These are phyloP conservation scores for Carex parvula DNA, from an alignment of 176 grass and related monocot genomes.

Conservation along the genomic window DNA sequence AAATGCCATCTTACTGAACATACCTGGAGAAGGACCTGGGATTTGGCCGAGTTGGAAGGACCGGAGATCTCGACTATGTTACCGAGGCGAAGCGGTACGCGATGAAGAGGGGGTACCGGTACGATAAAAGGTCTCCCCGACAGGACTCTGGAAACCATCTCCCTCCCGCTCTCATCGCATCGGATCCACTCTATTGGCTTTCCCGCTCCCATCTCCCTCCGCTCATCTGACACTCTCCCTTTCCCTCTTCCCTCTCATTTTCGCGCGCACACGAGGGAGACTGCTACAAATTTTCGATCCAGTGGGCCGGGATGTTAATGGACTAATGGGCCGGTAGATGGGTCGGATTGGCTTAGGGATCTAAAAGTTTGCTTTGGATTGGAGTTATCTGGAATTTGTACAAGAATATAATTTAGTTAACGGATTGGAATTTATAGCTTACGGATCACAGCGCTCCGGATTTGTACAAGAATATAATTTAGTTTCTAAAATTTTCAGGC, in stretches of 20 bases:
- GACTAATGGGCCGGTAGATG: not conserved
- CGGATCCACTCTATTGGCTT: constrained; percentile 50
- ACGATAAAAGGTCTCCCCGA: constrained; percentile 52
- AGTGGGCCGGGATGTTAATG: not conserved
- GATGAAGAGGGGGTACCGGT: constrained; percentile 74
- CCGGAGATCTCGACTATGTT: constrained; percentile 90
- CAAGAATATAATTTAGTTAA: no score
- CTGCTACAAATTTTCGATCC: not conserved
- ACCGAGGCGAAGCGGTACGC: constrained; percentile 69
- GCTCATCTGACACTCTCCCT: constrained; percentile 20
- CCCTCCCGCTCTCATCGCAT: constrained; percentile 58
- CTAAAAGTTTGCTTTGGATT: not conserved
- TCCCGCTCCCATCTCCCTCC: constrained; percentile 22
- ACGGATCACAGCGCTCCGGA: no score
- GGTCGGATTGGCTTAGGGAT: not conserved
- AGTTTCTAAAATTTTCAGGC: no score
- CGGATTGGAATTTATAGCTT: no score
- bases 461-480: no score
- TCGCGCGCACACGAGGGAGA: not conserved
- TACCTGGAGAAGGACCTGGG: constrained; percentile 74
- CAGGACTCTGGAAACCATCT: constrained; percentile 54
- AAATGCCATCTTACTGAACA: not conserved
- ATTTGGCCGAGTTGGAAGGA: constrained; percentile 79
- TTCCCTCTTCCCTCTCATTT: not conserved
- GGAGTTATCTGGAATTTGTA: not conserved